phyloP scores from a whole-genome alignment of 208 protist species.

The Trypanosoma rangeli region DNA sequence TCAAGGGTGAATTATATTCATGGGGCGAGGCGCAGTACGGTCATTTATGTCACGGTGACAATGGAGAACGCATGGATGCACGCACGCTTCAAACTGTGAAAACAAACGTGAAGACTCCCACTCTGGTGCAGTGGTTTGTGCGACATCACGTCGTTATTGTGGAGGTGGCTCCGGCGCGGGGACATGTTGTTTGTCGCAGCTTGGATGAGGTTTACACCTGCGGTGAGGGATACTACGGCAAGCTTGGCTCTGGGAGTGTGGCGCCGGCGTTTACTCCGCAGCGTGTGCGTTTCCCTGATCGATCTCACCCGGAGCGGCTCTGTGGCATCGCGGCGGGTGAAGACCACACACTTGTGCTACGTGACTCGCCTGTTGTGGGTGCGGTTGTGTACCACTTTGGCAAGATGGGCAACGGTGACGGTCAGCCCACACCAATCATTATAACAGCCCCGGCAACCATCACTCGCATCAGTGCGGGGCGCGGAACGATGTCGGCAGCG shows the following conservation, averaged over 20 bases:
- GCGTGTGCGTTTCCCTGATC: conserved; percentile 62
- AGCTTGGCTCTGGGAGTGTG: conserved; percentile 66
- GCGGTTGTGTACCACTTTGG: conserved; percentile 83
- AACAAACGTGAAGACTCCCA: conserved; percentile 43
- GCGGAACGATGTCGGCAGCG: conserved; percentile 43
- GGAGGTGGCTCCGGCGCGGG: conserved; percentile 61
- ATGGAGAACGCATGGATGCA: conserved; percentile 55
- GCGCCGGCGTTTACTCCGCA: conserved; percentile 36
- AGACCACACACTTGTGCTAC: conserved; percentile 76
- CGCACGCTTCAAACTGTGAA: conserved; percentile 59
- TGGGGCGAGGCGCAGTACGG: conserved; percentile 78
- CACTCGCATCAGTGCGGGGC: conserved; percentile 43
- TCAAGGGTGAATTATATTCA: conserved; percentile 58
- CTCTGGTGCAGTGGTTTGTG: conserved; percentile 67
- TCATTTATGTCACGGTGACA: conserved; percentile 71
- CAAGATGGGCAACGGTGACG: conserved; percentile 54
- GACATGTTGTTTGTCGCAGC: conserved; percentile 62
- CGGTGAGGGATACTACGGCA: conserved; percentile 69
- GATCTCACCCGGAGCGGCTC: conserved; percentile 51
- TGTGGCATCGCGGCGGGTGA: conserved; percentile 67
- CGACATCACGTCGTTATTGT: conserved; percentile 61
- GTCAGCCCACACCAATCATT: conserved; percentile 52
- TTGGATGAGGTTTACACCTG: conserved; percentile 67
- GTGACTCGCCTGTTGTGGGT: conserved; percentile 52
- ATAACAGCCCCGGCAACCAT: conserved; percentile 29